phyloP scores from a whole-genome alignment of 1,284 basidiomycete genomes.

The Sporisorium sorghi region DNA sequence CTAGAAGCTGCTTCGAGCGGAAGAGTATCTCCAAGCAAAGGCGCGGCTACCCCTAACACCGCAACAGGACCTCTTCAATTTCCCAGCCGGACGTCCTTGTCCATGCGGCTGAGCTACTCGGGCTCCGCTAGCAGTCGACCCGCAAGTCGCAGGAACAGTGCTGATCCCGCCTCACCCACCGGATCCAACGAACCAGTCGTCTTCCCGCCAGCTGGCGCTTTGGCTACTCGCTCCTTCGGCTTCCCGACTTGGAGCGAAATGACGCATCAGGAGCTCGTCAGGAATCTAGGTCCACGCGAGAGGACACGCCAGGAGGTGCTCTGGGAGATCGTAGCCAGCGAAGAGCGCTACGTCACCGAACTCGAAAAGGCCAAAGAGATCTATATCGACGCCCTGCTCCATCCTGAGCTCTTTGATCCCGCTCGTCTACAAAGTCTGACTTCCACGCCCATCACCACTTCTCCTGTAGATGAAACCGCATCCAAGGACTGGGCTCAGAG shows the following conservation, averaged over 20 bases:
- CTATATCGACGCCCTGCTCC: constrained; percentile 88
- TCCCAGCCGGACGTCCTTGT: constrained; percentile 33
- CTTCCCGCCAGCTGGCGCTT: constrained; percentile 21
- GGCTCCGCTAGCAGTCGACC: constrained; percentile 32
- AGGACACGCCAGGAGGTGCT: constrained; percentile 95
- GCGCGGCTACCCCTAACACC: not conserved
- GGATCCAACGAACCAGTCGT: constrained; percentile 23
- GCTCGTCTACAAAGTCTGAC: constrained; percentile 24
- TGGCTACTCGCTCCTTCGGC: constrained; percentile 30
- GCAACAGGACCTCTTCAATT: constrained; percentile 33
- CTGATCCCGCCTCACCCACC: constrained; percentile 17
- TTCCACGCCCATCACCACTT: not conserved
- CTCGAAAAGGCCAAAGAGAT: constrained; percentile 90
- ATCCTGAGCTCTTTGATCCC: constrained; percentile 71
- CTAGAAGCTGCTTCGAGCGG: constrained; percentile 13
- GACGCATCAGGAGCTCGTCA: constrained; percentile 92
- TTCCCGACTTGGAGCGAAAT: constrained; percentile 88
- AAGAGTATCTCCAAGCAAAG: constrained; percentile 20
- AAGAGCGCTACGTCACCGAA: constrained; percentile 93
- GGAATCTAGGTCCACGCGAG: constrained; percentile 90
- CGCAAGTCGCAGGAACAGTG: constrained; percentile 37
- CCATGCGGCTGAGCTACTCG: constrained; percentile 42
- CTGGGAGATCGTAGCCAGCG: constrained; percentile 96
- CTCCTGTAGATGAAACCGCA: not conserved
- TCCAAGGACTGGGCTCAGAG: constrained; percentile 2